These are phyloP conservation scores for Luvunga scandens DNA, from an alignment of 345 rosid species.

Conservation along the genomic window DNA sequence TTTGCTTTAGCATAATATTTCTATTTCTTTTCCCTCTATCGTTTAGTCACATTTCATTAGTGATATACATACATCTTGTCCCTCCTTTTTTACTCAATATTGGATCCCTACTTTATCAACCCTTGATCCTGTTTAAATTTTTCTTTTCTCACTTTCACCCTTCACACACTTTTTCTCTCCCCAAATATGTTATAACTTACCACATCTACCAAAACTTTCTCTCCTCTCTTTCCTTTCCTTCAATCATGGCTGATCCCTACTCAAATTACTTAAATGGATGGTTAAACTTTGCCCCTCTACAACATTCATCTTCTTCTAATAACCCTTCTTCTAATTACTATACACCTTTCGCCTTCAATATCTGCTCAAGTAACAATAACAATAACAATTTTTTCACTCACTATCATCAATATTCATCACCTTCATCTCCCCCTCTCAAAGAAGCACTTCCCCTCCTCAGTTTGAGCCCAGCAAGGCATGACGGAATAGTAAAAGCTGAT, in stretches of 20 bases:
- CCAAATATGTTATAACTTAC: constrained; percentile 15
- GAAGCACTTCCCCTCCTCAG: constrained; percentile 92
- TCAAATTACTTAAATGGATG: constrained; percentile 52
- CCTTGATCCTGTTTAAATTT: constrained; percentile 7
- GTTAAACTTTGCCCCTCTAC: constrained; percentile 36
- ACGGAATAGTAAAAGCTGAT: constrained; percentile 23
- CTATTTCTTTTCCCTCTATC: constrained; percentile 23
- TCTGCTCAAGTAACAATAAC: constrained; percentile 23
- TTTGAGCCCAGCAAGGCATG: constrained; percentile 59
- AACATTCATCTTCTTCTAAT: constrained; percentile 31
- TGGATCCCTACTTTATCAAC: constrained; percentile 28
- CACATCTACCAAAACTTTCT: constrained; percentile 22
- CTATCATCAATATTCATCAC: constrained; percentile 23
- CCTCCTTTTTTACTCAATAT: constrained; percentile 36
- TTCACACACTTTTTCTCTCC: constrained; percentile 1
- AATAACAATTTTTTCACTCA: constrained; percentile 18
- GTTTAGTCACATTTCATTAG: constrained; percentile 47
- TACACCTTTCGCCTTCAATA: constrained; percentile 27
- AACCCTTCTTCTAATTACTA: constrained; percentile 29
- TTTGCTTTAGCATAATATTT: constrained; percentile 25
- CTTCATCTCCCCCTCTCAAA: constrained; percentile 73
- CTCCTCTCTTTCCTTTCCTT: constrained; percentile 14
- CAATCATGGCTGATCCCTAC: constrained; percentile 66
- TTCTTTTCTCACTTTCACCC: constrained; percentile 16
- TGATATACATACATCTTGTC: constrained; percentile 42